A percentile compares a stretch with the other conserved stretches of the same genome.
These are phyloP conservation scores for Yamadazyma paraphyllophila DNA, from an alignment of 805 yeast species.

Conservation along the genomic window DNA sequence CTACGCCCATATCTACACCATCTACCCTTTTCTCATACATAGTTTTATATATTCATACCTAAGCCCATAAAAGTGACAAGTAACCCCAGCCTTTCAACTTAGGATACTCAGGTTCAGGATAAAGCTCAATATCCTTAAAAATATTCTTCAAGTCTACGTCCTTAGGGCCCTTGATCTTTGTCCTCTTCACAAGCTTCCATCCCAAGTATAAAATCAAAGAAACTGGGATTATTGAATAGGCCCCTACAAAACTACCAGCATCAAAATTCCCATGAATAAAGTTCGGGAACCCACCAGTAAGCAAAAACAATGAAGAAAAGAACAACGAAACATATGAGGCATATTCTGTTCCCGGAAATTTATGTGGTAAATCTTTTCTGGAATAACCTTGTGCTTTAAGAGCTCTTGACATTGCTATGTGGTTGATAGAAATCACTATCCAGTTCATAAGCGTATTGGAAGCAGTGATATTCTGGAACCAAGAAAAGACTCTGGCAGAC, in stretches of 20 bases:
- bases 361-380: conserved; percentile 22
- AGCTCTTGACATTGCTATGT: conserved; percentile 52
- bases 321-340: conserved; percentile 33
- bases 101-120: conserved; percentile 27
- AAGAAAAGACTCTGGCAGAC: conserved; percentile 62
- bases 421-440: conserved; percentile 55
- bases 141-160: conserved; percentile 28
- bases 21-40: neutral
- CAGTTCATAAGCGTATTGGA: conserved; percentile 65
- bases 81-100: conserved; percentile 21
- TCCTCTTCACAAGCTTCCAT: conserved; percentile 46
- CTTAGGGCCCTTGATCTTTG: conserved; percentile 30
- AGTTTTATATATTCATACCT: neutral
- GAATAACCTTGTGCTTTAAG: conserved; percentile 18
- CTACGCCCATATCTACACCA: neutral
- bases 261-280: conserved; percentile 55
- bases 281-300: conserved; percentile 71
- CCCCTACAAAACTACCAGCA: conserved; percentile 61
- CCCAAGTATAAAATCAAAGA: conserved; percentile 53
- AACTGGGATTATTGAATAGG: conserved; percentile 65
- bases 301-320: conserved; percentile 34
- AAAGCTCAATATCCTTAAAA: conserved; percentile 23
- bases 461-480: conserved; percentile 58
- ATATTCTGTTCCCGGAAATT: conserved; percentile 25
- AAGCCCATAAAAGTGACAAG: conserved; percentile 18